Percentiles rank a stretch among this genome's conserved stretches.
These are phyloP conservation scores for Nicotiana rustica DNA, from an alignment of 305 asterid genomes.

Conservation along the genomic window DNA sequence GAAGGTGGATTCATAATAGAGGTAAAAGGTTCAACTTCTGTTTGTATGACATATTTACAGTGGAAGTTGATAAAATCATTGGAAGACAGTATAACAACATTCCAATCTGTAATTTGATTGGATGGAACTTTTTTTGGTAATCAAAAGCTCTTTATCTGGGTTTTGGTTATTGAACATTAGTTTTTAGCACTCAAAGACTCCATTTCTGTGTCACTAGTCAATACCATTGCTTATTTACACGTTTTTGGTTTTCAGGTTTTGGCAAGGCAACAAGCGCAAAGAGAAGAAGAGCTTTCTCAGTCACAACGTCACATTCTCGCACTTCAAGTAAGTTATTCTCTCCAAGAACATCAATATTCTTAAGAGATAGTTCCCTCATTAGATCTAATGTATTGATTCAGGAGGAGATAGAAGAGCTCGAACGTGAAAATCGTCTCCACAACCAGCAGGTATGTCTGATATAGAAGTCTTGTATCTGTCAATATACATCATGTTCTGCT, in stretches of 20 bases:
- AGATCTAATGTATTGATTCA: conserved; percentile 49
- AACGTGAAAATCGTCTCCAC: conserved; percentile 95
- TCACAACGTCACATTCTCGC: conserved; percentile 98
- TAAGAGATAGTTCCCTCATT: conserved; percentile 29
- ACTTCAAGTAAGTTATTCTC: conserved; percentile 71
- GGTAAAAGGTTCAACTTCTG: background rate
- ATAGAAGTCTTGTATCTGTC: conserved; percentile 30
- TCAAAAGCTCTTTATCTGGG: background rate
- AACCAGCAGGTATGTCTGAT: conserved; percentile 77
- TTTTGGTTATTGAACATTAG: background rate
- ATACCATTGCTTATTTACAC: conserved; percentile 22
- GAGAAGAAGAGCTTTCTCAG: conserved; percentile 99
- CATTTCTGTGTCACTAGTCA: conserved; percentile 21
- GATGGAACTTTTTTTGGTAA: background rate
- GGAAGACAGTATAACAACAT: background rate
- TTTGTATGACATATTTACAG: background rate
- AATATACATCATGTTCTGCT: conserved; percentile 13
- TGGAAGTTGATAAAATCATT: background rate
- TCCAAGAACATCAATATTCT: conserved; percentile 19
- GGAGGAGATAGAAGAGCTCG: conserved; percentile 99
- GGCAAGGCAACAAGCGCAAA: conserved; percentile 99
- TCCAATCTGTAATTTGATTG: background rate
- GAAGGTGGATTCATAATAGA: background rate
- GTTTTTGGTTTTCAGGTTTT: conserved; percentile 63
- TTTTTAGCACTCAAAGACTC: conserved; percentile 26